Base-by-base conservation (phyloP, 1,284 basidiomycete species). In the Crucibulum parvulum region DNA sequence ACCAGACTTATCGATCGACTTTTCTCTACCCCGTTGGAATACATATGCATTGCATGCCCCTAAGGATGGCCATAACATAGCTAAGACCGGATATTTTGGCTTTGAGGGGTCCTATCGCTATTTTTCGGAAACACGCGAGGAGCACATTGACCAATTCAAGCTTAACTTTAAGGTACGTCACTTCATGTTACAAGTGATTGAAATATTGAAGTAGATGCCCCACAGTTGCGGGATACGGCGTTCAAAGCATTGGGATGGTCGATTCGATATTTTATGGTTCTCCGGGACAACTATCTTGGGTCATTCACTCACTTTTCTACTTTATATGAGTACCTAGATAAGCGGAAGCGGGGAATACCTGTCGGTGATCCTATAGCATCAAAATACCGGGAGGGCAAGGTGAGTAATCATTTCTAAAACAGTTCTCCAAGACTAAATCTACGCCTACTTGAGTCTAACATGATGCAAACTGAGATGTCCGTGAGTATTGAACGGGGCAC, bases 261-360 rank as follows among this genome's bases (percentile, higher is more conserved):
- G 0, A 85, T 96, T 58, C 88, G 95, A 37, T 89, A 94, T 68
- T 82, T 96, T 66, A 92, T 98, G 87, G 88, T 91, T 51, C 70
- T 97, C 55, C 88, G 91, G 57, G 94, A 96, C 67, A 97, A 98
- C 73, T 98, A 98, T 74, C 89, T 97, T 58, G 96, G 96, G 16
- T 84, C 86, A 4, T 98, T 96, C 74, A 97, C 95, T 1, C 92
- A 96, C 67, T 98, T 95, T 69, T 89, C 89, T 7, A 96, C 94
- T 0, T 82, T 94, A 53, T 85, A 85, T 36, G 96, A 98, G 77
- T 96, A 93, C 71, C 78, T 95, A 55, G 86, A 89, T 57, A 91
- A 89, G 72, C 84, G 86, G 35, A 83, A 80, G 55, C 81, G 78
- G 59, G 84, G 84, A 5, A 75, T 83, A 6, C 81, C 86, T 24